Conservation (phyloP, 2,329 filamentous ascomycete genomes). For the Claviceps arundinis region DNA sequence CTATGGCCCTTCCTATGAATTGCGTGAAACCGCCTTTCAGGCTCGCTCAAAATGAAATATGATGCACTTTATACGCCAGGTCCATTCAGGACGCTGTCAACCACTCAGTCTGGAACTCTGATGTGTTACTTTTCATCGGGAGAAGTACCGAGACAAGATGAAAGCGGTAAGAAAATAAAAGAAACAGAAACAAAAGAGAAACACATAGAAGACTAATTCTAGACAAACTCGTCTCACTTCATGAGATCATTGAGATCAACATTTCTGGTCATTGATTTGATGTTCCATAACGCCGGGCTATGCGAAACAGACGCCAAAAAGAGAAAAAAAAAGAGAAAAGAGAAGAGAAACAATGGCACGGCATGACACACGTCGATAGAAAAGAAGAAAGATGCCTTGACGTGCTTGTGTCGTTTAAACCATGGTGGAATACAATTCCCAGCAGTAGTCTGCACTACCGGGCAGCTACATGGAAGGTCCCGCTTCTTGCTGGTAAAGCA, state of each 20-base stretch:
- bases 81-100: neutral
- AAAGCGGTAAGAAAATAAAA: neutral
- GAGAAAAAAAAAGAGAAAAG: neutral
- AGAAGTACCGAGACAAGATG: neutral
- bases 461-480: neutral
- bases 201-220: neutral
- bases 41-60: neutral
- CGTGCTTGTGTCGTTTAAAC: neutral
- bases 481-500: neutral
- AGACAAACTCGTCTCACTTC: slow-evolving; percentile 3
- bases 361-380: neutral
- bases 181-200: neutral
- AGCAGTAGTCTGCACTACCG: neutral
- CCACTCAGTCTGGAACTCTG: neutral
- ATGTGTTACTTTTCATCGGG: neutral
- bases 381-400: neutral
- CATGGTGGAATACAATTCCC: neutral
- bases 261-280: neutral
- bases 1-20: neutral
- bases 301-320: neutral
- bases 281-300: slow-evolving; percentile 6
- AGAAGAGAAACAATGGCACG: neutral
- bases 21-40: neutral
- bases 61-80: neutral
- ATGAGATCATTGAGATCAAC: slow-evolving; percentile 3